phyloP scores from a whole-genome alignment of 2,329 filamentous ascomycete species.

The Phaeosphaeria sp. region DNA sequence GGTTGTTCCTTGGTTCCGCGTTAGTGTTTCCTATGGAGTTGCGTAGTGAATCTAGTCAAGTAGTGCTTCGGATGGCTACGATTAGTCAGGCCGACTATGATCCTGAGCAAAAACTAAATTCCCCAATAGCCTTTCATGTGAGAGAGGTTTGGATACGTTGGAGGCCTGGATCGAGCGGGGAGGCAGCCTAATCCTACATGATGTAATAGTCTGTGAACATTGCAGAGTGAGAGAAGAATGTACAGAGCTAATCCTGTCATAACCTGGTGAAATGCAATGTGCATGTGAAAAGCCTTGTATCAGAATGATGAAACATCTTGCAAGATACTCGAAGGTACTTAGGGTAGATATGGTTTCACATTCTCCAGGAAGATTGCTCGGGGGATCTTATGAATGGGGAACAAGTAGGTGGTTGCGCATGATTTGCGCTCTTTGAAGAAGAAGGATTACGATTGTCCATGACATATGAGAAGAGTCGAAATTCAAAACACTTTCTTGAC shows the following conservation, averaged over 20 bases:
- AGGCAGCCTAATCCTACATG: background rate
- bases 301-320: background rate
- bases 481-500: background rate
- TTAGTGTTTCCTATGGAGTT: background rate
- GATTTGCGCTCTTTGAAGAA: background rate
- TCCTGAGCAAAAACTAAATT: background rate
- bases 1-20: background rate
- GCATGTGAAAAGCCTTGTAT: too few species aligned
- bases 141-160: too few species aligned
- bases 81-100: background rate
- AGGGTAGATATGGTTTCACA: background rate
- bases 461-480: background rate
- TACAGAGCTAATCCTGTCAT: background rate
- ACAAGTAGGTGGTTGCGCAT: background rate
- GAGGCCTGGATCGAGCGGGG: background rate
- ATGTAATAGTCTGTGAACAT: background rate
- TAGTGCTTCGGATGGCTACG: background rate
- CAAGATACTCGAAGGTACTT: background rate
- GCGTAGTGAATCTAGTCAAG: background rate
- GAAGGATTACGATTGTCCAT: background rate
- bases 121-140: background rate
- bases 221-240: slow-evolving; percentile 3
- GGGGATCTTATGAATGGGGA: background rate
- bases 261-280: too few species aligned
- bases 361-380: background rate